Conservation (phyloP, 345 rosid genomes). For the Murraya paniculata region DNA sequence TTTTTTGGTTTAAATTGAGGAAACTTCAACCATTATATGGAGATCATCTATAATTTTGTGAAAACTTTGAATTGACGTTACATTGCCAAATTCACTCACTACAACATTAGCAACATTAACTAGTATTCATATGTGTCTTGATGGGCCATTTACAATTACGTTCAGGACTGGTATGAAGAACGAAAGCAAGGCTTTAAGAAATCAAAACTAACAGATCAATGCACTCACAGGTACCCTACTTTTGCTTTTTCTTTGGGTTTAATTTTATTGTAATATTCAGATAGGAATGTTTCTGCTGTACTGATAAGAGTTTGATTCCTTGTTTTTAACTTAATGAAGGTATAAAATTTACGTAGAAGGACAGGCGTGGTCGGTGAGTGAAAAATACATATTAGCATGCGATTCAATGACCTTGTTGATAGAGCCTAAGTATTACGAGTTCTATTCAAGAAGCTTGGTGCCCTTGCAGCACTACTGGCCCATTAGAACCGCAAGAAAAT, state of each 20-base stretch:
- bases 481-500: constrained; percentile 12
- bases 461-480: constrained; percentile 45
- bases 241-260: too few species aligned
- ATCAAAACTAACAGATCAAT: constrained; percentile 46
- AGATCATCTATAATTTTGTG: too few species aligned
- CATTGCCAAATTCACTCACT: too few species aligned
- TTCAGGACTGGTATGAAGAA: constrained; percentile 42
- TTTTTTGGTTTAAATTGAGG: too few species aligned
- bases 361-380: constrained; percentile 38
- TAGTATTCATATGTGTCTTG: neutral
- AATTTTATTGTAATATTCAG: too few species aligned
- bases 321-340: neutral
- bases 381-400: constrained; percentile 41
- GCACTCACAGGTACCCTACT: constrained; percentile 41
- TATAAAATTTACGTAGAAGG: constrained; percentile 41
- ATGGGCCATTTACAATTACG: neutral
- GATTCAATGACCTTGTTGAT: constrained; percentile 30
- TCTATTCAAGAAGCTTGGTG: constrained; percentile 30
- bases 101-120: neutral
- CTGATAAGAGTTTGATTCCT: neutral
- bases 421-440: constrained; percentile 29
- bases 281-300: neutral
- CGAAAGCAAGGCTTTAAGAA: constrained; percentile 24
- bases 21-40: too few species aligned
- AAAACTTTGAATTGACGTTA: too few species aligned